Percentiles rank a stretch among this genome's conserved stretches.
phyloP scores from a whole-genome alignment of 495 filamentous ascomycete genomes.

The Polyplosphaeria fusca region DNA sequence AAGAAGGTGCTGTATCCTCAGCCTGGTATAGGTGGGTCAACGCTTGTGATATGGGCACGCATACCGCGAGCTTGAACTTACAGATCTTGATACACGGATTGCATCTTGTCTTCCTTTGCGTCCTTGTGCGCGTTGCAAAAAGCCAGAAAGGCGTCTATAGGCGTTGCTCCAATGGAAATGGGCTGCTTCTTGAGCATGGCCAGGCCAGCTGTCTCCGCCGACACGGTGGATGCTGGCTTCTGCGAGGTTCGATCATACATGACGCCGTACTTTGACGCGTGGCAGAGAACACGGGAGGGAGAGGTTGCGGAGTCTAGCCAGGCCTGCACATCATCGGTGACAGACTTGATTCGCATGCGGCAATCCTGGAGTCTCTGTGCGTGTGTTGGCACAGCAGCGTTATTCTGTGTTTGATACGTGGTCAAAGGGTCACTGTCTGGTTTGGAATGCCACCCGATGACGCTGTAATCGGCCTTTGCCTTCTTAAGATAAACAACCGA shows the following conservation, averaged over 20 bases:
- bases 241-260: neutral
- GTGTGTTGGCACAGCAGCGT: neutral
- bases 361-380: neutral
- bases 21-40: too few relatives aligned
- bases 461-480: conserved; percentile 48
- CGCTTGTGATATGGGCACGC: too few relatives aligned
- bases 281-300: neutral
- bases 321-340: neutral
- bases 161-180: neutral
- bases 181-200: neutral
- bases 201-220: neutral
- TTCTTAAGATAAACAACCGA: neutral
- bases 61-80: too few relatives aligned
- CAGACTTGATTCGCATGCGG: neutral
- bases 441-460: conserved; percentile 52
- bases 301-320: neutral
- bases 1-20: too few relatives aligned
- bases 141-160: neutral
- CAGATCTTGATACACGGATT: too few relatives aligned
- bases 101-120: conserved; percentile 15
- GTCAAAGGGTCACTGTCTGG: conserved; percentile 5
- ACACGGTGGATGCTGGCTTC: neutral
- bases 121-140: neutral
- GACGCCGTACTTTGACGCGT: neutral
- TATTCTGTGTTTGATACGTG: too few relatives aligned